Evolutionary conservation across 164 flowering plant species (phyloP).

Genomic region (Cinnamomum chago): DNA sequence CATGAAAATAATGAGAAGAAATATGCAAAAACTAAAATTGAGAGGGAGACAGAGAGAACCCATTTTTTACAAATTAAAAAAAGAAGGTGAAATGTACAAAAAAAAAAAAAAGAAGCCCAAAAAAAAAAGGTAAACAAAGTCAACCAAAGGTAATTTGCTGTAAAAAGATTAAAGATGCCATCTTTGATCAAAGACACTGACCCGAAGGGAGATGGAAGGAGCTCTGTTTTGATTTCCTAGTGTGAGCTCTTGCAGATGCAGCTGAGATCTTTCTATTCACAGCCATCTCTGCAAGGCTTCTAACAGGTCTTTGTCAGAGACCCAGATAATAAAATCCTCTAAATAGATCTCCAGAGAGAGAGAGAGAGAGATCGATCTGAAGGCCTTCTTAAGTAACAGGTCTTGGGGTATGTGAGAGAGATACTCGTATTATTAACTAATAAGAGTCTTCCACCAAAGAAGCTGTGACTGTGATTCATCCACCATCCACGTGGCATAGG

Average conservation of each 20-base stretch:
- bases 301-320: not conserved
- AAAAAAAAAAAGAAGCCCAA: not conserved
- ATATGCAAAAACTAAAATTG: not conserved
- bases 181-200: conserved; percentile 2
- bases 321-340: not conserved
- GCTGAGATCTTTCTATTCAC: conserved; percentile 52
- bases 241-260: conserved; percentile 64
- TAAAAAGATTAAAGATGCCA: not conserved
- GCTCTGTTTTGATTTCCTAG: conserved; percentile 36
- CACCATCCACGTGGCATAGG: no score
- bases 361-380: not conserved
- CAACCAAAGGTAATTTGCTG: not conserved
- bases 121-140: not conserved
- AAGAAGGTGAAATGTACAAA: not conserved
- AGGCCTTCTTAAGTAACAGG: no score
- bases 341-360: not conserved
- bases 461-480: no score
- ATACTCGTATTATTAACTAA: no score
- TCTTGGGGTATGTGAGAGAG: no score
- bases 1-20: no score
- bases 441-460: no score
- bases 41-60: not conserved
- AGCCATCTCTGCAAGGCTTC: conserved; percentile 27
- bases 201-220: conserved; percentile 40
- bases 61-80: not conserved